phyloP scores from a whole-genome alignment of 164 flowering plant species.

The Hamamelis virginiana region DNA sequence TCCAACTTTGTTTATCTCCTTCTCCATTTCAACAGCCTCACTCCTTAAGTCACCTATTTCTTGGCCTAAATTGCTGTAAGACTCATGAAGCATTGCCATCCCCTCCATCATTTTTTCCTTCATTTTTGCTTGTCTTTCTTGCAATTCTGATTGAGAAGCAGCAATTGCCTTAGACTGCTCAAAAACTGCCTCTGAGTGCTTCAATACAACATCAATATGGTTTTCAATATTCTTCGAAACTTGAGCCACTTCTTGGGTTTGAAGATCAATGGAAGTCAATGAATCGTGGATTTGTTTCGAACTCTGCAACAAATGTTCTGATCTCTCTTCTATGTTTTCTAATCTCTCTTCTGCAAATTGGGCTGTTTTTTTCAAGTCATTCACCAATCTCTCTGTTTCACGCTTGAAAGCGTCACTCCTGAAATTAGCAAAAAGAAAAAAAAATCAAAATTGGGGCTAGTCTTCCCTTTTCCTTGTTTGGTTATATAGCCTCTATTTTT shows the following conservation, averaged over 20 bases:
- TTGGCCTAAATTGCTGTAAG: conserved; percentile 46
- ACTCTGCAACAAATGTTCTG: conserved; percentile 41
- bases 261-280: conserved; percentile 39
- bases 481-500: conserved; percentile 10
- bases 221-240: conserved; percentile 39
- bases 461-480: too few relatives aligned
- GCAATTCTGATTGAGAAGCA: conserved; percentile 54
- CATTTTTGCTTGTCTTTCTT: conserved; percentile 55
- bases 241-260: conserved; percentile 44
- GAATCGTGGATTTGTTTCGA: conserved; percentile 53
- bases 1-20: conserved; percentile 56
- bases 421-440: conserved; percentile 7
- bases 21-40: conserved; percentile 55
- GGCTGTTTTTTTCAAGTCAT: conserved; percentile 57
- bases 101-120: conserved; percentile 49
- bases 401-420: conserved; percentile 65
- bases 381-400: conserved; percentile 70
- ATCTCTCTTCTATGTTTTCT: conserved; percentile 45
- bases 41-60: conserved; percentile 42
- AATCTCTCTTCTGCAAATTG: conserved; percentile 54
- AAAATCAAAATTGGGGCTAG: conserved; percentile 9
- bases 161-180: conserved; percentile 53
- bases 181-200: conserved; percentile 41
- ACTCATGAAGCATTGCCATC: conserved; percentile 46
- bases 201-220: conserved; percentile 34